Conservation (phyloP, 495 filamentous ascomycete species). For the Podospora comata region DNA sequence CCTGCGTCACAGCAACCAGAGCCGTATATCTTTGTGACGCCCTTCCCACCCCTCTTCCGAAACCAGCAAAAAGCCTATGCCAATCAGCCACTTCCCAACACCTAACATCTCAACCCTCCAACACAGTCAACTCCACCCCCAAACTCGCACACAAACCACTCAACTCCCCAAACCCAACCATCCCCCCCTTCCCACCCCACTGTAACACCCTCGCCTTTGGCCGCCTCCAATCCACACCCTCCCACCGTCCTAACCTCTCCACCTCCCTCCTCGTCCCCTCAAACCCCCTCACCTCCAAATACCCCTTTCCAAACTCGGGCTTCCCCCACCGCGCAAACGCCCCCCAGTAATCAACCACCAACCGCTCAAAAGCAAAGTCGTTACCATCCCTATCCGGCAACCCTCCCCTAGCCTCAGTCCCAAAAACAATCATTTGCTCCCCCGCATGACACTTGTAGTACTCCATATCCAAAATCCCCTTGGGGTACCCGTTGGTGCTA, state of each 20-base stretch:
- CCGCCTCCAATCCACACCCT: slow-evolving; percentile 16
- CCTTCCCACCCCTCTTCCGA: no score
- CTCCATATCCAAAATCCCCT: slow-evolving; percentile 38
- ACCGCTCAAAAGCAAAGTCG: slow-evolving; percentile 28
- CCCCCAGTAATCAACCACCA: slow-evolving; percentile 31
- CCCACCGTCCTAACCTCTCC: slow-evolving; percentile 24
- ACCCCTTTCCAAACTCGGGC: slow-evolving; percentile 25
- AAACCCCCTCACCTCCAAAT: slow-evolving; percentile 23
- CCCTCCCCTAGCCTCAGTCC: slow-evolving; percentile 27
- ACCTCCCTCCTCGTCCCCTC: slow-evolving; percentile 24
- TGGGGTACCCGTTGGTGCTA: slow-evolving; percentile 23
- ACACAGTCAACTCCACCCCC: slow-evolving; percentile 21
- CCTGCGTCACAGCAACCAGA: background rate
- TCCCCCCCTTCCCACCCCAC: slow-evolving; percentile 28
- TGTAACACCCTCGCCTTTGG: slow-evolving; percentile 31
- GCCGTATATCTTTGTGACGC: background rate
- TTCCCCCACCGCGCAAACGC: slow-evolving; percentile 30
- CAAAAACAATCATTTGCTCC: slow-evolving; percentile 45
- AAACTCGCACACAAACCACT: slow-evolving; percentile 21
- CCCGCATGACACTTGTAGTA: slow-evolving; percentile 52
- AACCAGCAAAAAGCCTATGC: no score
- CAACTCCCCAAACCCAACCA: slow-evolving; percentile 21
- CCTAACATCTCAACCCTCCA: slow-evolving; percentile 18
- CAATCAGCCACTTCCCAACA: background rate
- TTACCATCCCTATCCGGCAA: slow-evolving; percentile 28